Conservation (phyloP, 305 asterid species). For the Fraxinus ornus region DNA sequence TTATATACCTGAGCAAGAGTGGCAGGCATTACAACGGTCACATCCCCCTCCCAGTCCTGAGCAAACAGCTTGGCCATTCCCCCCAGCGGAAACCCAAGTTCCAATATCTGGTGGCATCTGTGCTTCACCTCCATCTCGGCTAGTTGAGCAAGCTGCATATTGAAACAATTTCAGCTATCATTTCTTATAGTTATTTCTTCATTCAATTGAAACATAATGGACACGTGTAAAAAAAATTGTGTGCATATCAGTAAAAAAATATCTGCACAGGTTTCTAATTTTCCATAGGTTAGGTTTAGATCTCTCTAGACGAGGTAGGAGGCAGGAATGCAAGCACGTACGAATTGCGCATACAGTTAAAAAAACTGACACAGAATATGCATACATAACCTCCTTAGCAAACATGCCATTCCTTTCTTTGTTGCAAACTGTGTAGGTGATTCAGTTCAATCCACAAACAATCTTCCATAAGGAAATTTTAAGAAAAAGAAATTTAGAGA, state of each 20-base stretch:
- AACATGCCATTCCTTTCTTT: background rate
- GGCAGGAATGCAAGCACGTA: background rate
- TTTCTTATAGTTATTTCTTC: background rate
- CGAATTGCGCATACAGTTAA: background rate
- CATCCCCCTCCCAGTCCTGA: conserved; percentile 98
- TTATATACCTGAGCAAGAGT: conserved; percentile 80
- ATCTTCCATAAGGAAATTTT: background rate
- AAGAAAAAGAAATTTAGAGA: background rate
- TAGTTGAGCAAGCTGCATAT: conserved; percentile 68
- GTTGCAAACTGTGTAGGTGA: background rate
- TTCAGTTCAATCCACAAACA: background rate
- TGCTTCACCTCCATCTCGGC: conserved; percentile 95
- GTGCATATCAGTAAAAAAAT: background rate
- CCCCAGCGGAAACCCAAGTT: conserved; percentile 86
- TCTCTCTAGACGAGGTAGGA: background rate
- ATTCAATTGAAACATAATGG: background rate
- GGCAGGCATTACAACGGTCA: conserved; percentile 95
- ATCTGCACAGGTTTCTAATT: background rate
- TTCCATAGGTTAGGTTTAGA: background rate
- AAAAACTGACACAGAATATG: background rate
- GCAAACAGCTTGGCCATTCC: conserved; percentile 87
- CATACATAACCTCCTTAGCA: background rate
- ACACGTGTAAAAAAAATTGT: background rate
- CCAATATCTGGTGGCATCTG: conserved; percentile 80
- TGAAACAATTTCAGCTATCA: background rate